Base-by-base conservation (phyloP, 2,329 filamentous ascomycete genomes). In the Aspergillus quadricinctus region DNA sequence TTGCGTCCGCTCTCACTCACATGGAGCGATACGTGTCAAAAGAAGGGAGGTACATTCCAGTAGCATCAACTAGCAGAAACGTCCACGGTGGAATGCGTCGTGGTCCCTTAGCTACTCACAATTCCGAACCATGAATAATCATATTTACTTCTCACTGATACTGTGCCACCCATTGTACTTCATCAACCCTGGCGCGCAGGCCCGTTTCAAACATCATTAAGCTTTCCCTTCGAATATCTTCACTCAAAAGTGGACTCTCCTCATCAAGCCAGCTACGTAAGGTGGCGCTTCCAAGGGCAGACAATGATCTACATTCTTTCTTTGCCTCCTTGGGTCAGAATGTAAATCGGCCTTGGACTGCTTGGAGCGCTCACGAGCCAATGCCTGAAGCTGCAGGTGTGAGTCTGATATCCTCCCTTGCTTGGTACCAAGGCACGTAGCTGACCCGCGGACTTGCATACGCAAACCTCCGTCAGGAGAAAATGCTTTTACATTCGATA, bases 21-120 rank as follows among this genome's bases (percentile, higher is more conserved):
- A 67, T 73, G 69, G 65, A 66, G 71, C 61, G 71, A 67, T 72
- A 67, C 72, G 74, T 76, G 74, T 75, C 74, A 74, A 76, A 46
- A 70, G 66, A 65, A 73, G 70, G 67, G 72, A 76, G 73, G 70
- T 72, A 76, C 74, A 76, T 76, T 64, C 59, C 57, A 56, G 28
- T 41, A 28, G n/a, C 7, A 37, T 37, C 31, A 37, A 37, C 14
- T 17, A 37, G 31, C 31, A 17, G 14, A 17, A 37, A 2, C 14
- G 21, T 21, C 40, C 8, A 21, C 7, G 19, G 40, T 43, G 40
- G 40, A 19, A 19, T 19, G 19, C 21, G 40, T 43, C n/a, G 40
- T 10, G n/a, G n/a, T 19, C 8, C 7, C n/a, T 43, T 43, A 21
- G n/a, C 4, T 11, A 23, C 8, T 10, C 10, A 43, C 11, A 43